phyloP scores from a whole-genome alignment of 768 basidiomycete species.

The Tremella fuciformis region DNA sequence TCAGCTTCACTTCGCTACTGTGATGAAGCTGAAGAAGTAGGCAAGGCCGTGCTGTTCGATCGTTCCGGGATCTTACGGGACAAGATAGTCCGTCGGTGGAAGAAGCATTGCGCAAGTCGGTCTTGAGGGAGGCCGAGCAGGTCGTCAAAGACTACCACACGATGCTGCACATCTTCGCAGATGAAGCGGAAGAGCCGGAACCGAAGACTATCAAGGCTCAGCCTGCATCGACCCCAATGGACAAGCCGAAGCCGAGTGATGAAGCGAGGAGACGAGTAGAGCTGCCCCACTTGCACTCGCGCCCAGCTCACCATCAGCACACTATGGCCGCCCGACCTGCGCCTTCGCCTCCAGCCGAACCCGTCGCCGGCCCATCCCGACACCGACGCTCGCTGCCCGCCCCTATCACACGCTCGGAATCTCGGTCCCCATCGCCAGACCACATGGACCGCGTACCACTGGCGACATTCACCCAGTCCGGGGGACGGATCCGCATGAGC shows the following conservation, averaged over 20 bases:
- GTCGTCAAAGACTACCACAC: slow-evolving; percentile 11
- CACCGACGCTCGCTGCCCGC: background rate
- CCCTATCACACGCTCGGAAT: background rate
- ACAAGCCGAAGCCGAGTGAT: no score
- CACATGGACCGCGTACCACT: background rate
- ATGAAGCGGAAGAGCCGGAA: background rate
- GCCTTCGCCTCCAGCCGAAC: background rate
- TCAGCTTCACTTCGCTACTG: slow-evolving; percentile 1
- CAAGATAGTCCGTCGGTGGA: background rate
- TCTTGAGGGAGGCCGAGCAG: slow-evolving; percentile 10
- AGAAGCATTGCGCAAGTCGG: background rate
- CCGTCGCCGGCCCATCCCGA: background rate
- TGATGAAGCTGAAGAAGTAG: background rate
- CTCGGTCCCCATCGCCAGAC: slow-evolving; percentile 4
- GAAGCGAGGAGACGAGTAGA: no score
- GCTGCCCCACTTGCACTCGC: no score
- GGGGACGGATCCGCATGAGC: background rate
- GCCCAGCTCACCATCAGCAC: no score
- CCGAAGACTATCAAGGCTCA: background rate
- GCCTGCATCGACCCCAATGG: background rate
- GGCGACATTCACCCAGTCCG: background rate
- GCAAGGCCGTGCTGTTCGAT: background rate
- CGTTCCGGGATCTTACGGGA: background rate
- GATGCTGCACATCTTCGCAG: slow-evolving; percentile 1
- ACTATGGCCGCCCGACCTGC: no score